phyloP scores from a whole-genome alignment of 176 grass and related monocot species.

The Oryza glumipatula region DNA sequence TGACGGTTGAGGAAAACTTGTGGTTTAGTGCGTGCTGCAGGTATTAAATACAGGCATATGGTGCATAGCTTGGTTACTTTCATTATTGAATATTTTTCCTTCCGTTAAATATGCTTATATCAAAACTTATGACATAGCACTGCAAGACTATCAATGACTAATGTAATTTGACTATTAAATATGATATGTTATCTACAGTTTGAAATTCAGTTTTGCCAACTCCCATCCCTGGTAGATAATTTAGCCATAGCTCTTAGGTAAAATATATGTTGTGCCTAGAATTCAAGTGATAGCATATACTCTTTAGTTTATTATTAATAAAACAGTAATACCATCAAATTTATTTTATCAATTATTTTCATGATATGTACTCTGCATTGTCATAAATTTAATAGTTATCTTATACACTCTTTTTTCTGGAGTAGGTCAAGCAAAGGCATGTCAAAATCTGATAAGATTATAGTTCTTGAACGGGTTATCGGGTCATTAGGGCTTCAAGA shows the following conservation, averaged over 20 bases:
- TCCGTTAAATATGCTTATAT: background rate
- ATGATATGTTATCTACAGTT: slow-evolving; percentile 6
- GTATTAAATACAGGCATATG: slow-evolving; percentile 57
- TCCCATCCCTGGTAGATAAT: slow-evolving; percentile 5
- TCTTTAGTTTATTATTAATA: slow-evolving; percentile 12
- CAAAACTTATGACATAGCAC: slow-evolving; percentile 12
- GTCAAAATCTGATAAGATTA: slow-evolving; percentile 57
- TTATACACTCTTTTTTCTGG: slow-evolving; percentile 36
- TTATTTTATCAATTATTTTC: slow-evolving; percentile 12
- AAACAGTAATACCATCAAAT: slow-evolving; percentile 8
- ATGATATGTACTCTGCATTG: background rate
- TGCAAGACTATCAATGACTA: slow-evolving; percentile 13
- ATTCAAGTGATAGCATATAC: background rate
- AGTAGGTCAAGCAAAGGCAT: slow-evolving; percentile 63
- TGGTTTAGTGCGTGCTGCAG: slow-evolving; percentile 88
- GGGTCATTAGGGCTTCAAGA: slow-evolving; percentile 73
- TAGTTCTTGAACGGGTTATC: slow-evolving; percentile 76
- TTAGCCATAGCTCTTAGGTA: slow-evolving; percentile 18
- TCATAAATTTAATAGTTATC: slow-evolving; percentile 8
- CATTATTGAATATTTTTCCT: slow-evolving; percentile 1
- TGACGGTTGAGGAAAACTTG: slow-evolving; percentile 85
- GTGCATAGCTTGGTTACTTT: background rate
- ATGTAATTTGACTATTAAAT: slow-evolving; percentile 22
- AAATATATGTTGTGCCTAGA: slow-evolving; percentile 15
- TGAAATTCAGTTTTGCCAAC: slow-evolving; percentile 4